These are phyloP conservation scores for Pleurostoma richardsiae DNA, from an alignment of 2,329 filamentous ascomycete species.

Conservation along the genomic window DNA sequence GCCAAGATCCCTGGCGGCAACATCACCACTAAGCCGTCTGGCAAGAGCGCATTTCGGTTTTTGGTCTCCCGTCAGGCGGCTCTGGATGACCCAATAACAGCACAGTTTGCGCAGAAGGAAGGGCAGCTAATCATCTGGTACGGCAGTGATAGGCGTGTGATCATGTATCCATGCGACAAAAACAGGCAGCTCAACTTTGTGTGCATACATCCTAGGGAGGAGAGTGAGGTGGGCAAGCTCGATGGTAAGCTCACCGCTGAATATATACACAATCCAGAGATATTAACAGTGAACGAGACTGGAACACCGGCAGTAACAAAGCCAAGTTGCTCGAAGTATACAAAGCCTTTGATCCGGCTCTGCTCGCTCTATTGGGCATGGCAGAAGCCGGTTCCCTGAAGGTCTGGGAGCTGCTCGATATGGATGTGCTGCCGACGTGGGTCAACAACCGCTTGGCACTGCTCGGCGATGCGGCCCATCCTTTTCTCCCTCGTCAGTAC, in stretches of 20 bases:
- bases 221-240: conserved; percentile 23
- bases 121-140: conserved; percentile 32
- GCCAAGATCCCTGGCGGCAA: conserved; percentile 22
- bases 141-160: conserved; percentile 32
- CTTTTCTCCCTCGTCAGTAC: conserved; percentile 53
- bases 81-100: conserved; percentile 25
- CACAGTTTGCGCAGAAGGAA: conserved; percentile 19
- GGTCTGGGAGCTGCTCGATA: conserved; percentile 57
- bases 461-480: conserved; percentile 64
- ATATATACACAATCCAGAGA: background rate
- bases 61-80: conserved; percentile 33
- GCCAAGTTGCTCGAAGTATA: conserved; percentile 29
- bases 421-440: conserved; percentile 54
- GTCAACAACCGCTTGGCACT: conserved; percentile 47
- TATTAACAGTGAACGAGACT: background rate
- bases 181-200: conserved; percentile 43
- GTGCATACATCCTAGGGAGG: conserved; percentile 42
- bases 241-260: conserved; percentile 19
- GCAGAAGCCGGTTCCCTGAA: conserved; percentile 41
- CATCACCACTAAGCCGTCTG: conserved; percentile 20
- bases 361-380: conserved; percentile 33
- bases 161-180: conserved; percentile 41
- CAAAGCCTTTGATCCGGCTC: conserved; percentile 33
- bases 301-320: conserved; percentile 30
- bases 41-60: conserved; percentile 55